Percentiles rank a stretch among this genome's conserved stretches.
Evolutionary conservation across 1,284 basidiomycete species (phyloP).

Genomic region (Phellopilus nigrolimitatus): DNA sequence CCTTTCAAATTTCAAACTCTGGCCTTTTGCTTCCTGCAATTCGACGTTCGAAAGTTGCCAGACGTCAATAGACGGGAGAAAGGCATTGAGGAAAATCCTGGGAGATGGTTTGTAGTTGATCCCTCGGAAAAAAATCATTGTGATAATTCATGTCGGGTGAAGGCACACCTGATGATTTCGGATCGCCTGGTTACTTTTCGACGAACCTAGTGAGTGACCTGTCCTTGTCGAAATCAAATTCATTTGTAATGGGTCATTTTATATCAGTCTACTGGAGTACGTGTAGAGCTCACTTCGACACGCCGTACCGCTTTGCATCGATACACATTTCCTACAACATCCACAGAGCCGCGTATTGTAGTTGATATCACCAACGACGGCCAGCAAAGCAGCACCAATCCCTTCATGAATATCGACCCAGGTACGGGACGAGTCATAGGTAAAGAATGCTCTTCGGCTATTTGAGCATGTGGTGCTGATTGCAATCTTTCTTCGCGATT

Average conservation of each 20-base stretch:
- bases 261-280: slow-evolving; percentile 22
- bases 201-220: slow-evolving; percentile 19
- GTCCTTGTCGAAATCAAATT: background rate
- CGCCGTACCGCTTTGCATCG: slow-evolving; percentile 23
- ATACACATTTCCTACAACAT: slow-evolving; percentile 23
- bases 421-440: slow-evolving; percentile 15
- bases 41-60: slow-evolving; percentile 20
- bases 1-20: slow-evolving; percentile 21
- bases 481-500: background rate
- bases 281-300: slow-evolving; percentile 23
- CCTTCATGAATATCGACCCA: slow-evolving; percentile 21
- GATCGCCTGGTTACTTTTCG: slow-evolving; percentile 23
- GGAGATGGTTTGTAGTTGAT: slow-evolving; percentile 10
- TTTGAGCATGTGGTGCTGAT: background rate
- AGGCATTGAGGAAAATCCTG: slow-evolving; percentile 12
- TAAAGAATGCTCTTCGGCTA: background rate
- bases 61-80: slow-evolving; percentile 16
- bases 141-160: background rate
- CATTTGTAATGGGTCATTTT: too few species aligned
- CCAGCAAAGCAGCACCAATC: slow-evolving; percentile 18
- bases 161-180: slow-evolving; percentile 21
- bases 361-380: slow-evolving; percentile 23
- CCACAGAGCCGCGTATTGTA: slow-evolving; percentile 21
- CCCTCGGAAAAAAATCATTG: background rate
- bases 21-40: slow-evolving; percentile 20